Conservation (phyloP, 495 filamentous ascomycete species). For the Mytilinidion resinicola region DNA sequence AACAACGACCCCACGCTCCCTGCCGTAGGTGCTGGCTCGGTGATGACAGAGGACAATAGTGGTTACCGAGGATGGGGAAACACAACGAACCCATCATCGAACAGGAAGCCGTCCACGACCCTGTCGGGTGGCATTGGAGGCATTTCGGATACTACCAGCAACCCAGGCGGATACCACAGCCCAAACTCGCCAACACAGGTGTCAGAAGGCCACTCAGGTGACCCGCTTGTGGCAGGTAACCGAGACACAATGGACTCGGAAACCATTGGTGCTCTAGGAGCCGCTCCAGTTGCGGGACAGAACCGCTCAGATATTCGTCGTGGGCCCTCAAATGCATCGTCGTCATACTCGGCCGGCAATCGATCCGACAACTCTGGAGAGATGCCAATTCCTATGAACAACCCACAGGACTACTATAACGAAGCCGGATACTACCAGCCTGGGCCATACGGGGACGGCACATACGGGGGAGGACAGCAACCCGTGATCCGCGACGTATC, state of each 20-base stretch:
- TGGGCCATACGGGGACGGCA: conserved; percentile 50
- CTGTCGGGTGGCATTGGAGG: conserved; percentile 67
- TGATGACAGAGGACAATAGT: conserved; percentile 51
- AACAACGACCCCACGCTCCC: conserved; percentile 85
- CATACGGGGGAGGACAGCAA: conserved; percentile 48
- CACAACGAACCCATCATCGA: conserved; percentile 59
- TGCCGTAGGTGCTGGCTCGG: conserved; percentile 47
- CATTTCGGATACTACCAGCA: conserved; percentile 62
- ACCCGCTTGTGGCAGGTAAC: conserved; percentile 54
- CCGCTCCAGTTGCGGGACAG: conserved; percentile 55
- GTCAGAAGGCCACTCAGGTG: conserved; percentile 68
- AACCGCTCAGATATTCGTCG: conserved; percentile 70
- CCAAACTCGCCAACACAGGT: conserved; percentile 62
- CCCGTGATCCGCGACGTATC: conserved; percentile 93
- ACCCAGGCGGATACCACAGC: conserved; percentile 49
- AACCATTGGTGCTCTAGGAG: conserved; percentile 63
- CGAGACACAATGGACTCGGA: conserved; percentile 52
- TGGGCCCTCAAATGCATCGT: conserved; percentile 93
- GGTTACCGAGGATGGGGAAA: conserved; percentile 96
- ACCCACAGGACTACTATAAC: conserved; percentile 48
- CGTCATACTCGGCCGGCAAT: conserved; percentile 79
- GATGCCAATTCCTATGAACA: conserved; percentile 49
- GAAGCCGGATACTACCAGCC: conserved; percentile 46
- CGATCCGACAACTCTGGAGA: conserved; percentile 82
- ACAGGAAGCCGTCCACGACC: conserved; percentile 80